Evolutionary conservation across 2,329 filamentous ascomycete species (phyloP).

Genomic region (Lecanicillium sp.): DNA sequence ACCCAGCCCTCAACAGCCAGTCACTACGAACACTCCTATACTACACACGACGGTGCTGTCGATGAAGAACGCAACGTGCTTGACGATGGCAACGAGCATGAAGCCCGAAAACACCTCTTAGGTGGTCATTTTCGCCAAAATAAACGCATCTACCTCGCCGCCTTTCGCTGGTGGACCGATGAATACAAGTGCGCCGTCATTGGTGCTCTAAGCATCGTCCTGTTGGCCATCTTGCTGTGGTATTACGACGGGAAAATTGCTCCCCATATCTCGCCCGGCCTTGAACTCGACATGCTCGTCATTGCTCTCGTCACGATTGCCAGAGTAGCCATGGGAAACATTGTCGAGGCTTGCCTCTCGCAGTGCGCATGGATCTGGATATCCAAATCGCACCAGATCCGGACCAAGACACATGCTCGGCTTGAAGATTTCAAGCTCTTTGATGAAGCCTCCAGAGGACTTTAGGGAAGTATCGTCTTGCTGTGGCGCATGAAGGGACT

Average conservation of each 20-base stretch:
- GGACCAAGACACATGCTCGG: constrained; percentile 22
- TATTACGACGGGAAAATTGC: constrained; percentile 22
- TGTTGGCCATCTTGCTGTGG: constrained; percentile 20
- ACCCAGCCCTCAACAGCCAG: too few relatives aligned
- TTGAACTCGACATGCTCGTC: constrained; percentile 26
- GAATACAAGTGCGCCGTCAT: constrained; percentile 26
- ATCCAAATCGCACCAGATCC: constrained; percentile 22
- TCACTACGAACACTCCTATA: too few relatives aligned
- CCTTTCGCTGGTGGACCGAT: constrained; percentile 27
- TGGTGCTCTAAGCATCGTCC: constrained; percentile 19
- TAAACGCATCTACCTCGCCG: constrained; percentile 12
- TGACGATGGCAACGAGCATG: constrained; percentile 1
- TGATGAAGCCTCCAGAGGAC: constrained; percentile 27
- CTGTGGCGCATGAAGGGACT: constrained; percentile 26
- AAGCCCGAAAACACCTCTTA: constrained; percentile 6
- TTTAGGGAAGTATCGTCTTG: constrained; percentile 25
- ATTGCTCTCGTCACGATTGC: constrained; percentile 30
- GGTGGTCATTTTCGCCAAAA: constrained; percentile 4
- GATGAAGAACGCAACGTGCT: constrained; percentile 1
- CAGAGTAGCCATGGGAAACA: constrained; percentile 25
- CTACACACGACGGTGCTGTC: constrained; percentile 6
- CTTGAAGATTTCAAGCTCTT: constrained; percentile 31
- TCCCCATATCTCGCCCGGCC: constrained; percentile 18
- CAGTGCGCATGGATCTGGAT: constrained; percentile 34
- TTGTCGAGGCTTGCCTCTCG: constrained; percentile 27